Evolutionary conservation across 208 protist genomes (phyloP).

Genomic region (Acanthamoeba lenticulata): DNA sequence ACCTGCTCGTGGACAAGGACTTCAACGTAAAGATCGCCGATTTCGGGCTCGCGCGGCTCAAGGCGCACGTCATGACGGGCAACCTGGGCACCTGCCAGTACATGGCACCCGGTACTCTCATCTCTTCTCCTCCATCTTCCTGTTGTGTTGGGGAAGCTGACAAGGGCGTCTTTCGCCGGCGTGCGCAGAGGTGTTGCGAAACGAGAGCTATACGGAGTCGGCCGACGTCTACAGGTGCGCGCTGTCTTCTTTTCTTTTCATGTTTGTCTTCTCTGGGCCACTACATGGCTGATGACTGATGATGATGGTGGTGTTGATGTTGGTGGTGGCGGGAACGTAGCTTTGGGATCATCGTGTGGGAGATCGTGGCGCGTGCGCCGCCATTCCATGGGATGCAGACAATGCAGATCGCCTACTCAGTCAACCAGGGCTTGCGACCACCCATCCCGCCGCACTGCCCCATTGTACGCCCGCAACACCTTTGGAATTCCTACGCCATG

Average conservation of each 20-base stretch:
- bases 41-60: constrained; percentile 47
- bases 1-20: constrained; percentile 57
- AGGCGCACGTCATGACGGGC: constrained; percentile 61
- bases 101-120: constrained; percentile 70
- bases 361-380: constrained; percentile 40
- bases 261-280: background rate
- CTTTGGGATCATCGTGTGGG: constrained; percentile 68
- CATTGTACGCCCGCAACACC: background rate
- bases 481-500: background rate
- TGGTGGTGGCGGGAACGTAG: background rate
- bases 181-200: background rate
- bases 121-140: too few relatives aligned
- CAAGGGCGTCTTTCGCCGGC: background rate
- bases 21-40: constrained; percentile 51
- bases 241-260: background rate
- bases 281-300: too few relatives aligned
- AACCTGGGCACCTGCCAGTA: constrained; percentile 69
- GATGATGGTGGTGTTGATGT: background rate
- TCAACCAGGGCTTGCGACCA: constrained; percentile 2
- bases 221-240: background rate
- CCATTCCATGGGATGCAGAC: constrained; percentile 61
- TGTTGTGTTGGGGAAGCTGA: too few relatives aligned
- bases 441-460: background rate
- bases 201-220: too few relatives aligned
- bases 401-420: constrained; percentile 65